A percentile compares a stretch with the other conserved stretches of the same genome.
Evolutionary conservation across 306 rosid species (phyloP).

Genomic region (Prosopis cineraria): DNA sequence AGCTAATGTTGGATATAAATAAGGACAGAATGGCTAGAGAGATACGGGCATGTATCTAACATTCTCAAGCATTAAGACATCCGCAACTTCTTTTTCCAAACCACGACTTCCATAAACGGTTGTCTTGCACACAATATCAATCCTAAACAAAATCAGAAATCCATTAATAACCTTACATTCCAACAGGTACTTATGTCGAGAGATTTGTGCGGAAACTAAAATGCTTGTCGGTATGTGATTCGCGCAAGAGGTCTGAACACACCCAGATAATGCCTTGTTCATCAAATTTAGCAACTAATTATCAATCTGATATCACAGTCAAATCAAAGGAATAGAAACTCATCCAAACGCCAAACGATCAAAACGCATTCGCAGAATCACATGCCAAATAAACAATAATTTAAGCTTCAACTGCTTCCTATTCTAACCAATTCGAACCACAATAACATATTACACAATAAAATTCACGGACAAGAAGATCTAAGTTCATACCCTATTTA

Average conservation of each 20-base stretch:
- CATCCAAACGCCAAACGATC: slow-evolving; percentile 8
- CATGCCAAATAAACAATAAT: not conserved
- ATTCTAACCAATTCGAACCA: slow-evolving; percentile 3
- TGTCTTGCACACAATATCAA: not conserved
- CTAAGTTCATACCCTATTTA: slow-evolving; percentile 12
- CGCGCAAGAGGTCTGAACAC: not conserved
- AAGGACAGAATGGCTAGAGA: not conserved
- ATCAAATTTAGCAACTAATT: not conserved
- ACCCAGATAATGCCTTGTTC: not conserved
- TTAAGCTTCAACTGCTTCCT: not conserved
- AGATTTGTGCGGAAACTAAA: not conserved
- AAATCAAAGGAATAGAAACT: slow-evolving; percentile 9
- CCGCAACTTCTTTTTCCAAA: slow-evolving; percentile 4
- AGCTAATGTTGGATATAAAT: not conserved
- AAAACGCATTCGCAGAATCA: not conserved
- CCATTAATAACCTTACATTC: slow-evolving; percentile 7
- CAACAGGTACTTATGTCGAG: not conserved
- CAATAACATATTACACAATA: not conserved
- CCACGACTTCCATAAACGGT: not conserved
- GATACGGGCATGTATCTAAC: slow-evolving; percentile 10
- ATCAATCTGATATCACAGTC: not conserved
- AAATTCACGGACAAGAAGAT: not conserved
- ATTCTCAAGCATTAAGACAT: not conserved
- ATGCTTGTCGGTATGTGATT: not conserved
- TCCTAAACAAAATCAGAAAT: not conserved